Conservation (phyloP, 306 rosid species). For the Cicer chorassanicum region DNA sequence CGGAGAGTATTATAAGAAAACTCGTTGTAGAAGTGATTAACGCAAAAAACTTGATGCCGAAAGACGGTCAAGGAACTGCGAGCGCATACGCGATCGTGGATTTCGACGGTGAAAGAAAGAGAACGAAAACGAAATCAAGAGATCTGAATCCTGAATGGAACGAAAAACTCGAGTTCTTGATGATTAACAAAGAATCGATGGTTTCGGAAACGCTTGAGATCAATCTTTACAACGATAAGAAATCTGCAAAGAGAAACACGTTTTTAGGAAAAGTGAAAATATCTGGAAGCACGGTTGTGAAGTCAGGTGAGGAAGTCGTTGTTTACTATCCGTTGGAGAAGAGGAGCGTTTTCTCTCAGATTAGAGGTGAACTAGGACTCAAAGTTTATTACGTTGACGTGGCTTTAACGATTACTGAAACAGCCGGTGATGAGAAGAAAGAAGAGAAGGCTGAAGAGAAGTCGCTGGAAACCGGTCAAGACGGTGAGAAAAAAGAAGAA, state of each 20-base stretch:
- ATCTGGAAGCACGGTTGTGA: conserved; percentile 58
- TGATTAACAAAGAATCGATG: conserved; percentile 67
- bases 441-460: conserved; percentile 49
- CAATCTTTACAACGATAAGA: conserved; percentile 82
- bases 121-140: conserved; percentile 74
- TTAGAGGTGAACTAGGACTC: conserved; percentile 81
- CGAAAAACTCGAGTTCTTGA: conserved; percentile 74
- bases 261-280: conserved; percentile 86
- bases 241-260: conserved; percentile 68
- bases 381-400: conserved; percentile 69
- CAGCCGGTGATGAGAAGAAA: conserved; percentile 40
- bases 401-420: conserved; percentile 51
- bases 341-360: conserved; percentile 86
- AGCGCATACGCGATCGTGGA: conserved; percentile 91
- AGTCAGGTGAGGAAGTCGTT: conserved; percentile 53
- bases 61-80: conserved; percentile 96
- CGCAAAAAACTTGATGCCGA: conserved; percentile 91
- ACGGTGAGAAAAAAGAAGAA: conserved; percentile 44
- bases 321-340: conserved; percentile 85
- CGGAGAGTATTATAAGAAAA: conserved; percentile 62
- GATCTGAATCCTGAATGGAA: conserved; percentile 95
- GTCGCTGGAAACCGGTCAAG: conserved; percentile 38
- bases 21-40: conserved; percentile 73
- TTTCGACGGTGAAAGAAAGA: conserved; percentile 81
- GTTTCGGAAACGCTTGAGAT: conserved; percentile 62